These are phyloP conservation scores for Fusarium lateritium DNA, from an alignment of 2,329 filamentous ascomycete species.

Conservation along the genomic window DNA sequence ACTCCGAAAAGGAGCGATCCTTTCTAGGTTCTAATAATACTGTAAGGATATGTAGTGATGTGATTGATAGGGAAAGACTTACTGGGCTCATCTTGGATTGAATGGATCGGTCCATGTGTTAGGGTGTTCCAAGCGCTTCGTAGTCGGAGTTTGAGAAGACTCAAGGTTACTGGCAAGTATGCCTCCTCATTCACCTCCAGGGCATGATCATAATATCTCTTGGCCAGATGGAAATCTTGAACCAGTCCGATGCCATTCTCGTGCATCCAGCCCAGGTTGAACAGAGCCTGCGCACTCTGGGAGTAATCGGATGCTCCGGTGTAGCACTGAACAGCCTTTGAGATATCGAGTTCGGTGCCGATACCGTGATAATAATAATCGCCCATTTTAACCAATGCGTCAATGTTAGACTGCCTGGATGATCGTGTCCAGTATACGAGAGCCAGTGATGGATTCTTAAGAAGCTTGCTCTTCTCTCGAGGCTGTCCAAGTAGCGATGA, in stretches of 20 bases:
- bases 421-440: constrained; percentile 96
- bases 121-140: constrained; percentile 96
- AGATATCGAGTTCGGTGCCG: constrained; percentile 78
- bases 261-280: constrained; percentile 99
- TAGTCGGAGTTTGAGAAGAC: constrained; percentile 85
- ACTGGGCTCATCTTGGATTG: constrained; percentile 91
- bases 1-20: constrained; percentile 85
- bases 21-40: constrained; percentile 73
- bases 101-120: constrained; percentile 91
- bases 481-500: constrained; percentile 64
- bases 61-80: constrained; percentile 54
- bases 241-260: constrained; percentile 94
- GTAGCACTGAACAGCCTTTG: constrained; percentile 95
- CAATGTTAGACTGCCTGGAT: constrained; percentile 91
- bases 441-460: constrained; percentile 73
- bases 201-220: constrained; percentile 94
- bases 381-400: constrained; percentile 97
- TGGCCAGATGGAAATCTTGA: constrained; percentile 97
- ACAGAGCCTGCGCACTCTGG: constrained; percentile 93
- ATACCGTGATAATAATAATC: constrained; percentile 94
- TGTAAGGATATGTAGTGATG: constrained; percentile 41
- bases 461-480: constrained; percentile 53
- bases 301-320: constrained; percentile 91
- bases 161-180: constrained; percentile 92
- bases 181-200: constrained; percentile 93